These are phyloP conservation scores for Acanthochlamys bracteata DNA, from an alignment of 106 monocot species.

Conservation along the genomic window DNA sequence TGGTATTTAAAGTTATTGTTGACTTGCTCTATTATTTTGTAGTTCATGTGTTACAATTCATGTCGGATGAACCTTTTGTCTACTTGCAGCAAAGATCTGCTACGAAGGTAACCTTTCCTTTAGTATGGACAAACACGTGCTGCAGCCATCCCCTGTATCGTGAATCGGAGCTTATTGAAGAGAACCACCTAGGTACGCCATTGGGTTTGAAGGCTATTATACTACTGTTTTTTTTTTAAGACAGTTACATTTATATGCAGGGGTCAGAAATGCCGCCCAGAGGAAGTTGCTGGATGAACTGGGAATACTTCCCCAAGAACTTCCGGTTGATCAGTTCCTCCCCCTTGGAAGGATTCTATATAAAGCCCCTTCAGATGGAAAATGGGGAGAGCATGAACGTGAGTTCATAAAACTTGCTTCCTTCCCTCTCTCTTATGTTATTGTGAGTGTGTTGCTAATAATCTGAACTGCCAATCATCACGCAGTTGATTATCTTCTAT, in stretches of 20 bases:
- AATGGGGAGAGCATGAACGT: slow-evolving; percentile 99
- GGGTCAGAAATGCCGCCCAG: slow-evolving; percentile 87
- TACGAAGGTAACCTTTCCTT: slow-evolving; percentile 71
- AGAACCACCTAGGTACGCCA: slow-evolving; percentile 51
- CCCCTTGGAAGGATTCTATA: slow-evolving; percentile 92
- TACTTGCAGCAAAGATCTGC: slow-evolving; percentile 58
- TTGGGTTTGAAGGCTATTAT: not conserved
- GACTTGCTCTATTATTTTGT: not conserved
- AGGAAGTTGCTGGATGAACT: slow-evolving; percentile 87
- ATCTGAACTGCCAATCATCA: not conserved
- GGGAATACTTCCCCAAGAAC: slow-evolving; percentile 64
- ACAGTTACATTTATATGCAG: slow-evolving; percentile 10
- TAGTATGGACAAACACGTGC: slow-evolving; percentile 76
- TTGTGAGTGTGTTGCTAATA: not conserved
- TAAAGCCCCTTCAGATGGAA: slow-evolving; percentile 98
- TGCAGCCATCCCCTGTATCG: slow-evolving; percentile 85
- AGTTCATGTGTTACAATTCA: not conserved
- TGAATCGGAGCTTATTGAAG: slow-evolving; percentile 70
- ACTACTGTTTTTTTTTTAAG: too few species aligned
- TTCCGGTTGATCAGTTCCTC: slow-evolving; percentile 74
- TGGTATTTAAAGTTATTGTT: not conserved
- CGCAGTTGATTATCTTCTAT: slow-evolving; percentile 92
- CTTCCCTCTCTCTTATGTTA: not conserved
- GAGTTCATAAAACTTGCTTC: slow-evolving; percentile 7
- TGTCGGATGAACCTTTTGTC: not conserved